Base-by-base conservation (phyloP, 2,329 filamentous ascomycete genomes). In the Fusarium tricinctum region DNA sequence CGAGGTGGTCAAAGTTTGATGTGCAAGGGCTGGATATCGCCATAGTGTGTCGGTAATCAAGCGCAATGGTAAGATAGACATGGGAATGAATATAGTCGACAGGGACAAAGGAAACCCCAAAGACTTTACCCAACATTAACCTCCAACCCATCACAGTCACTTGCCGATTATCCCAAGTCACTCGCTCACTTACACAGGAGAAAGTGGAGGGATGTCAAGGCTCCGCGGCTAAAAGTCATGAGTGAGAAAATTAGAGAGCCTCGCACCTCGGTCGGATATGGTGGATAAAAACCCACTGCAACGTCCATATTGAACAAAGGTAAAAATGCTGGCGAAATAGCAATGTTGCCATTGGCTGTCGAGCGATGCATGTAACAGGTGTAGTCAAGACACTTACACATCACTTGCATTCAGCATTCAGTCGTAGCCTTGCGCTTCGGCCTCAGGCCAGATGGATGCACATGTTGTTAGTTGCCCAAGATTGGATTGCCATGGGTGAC, bases 401-500 rank as follows among this genome's bases (percentile, higher is more conserved):
- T 62, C 28, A 8, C n/a, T 43, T 12, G 22, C 35, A 28, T 26
- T 39, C 33, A 55, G 22, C 35, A 28, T 26, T 39, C 33, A 55
- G 26, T 42, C n/a, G 30, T 47, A 49, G 50, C 58, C 38, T 49
- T 40, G 39, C 20, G 38, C 17, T 40, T 51, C 30, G 42, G 61
- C 57, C 57, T 71, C 50, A 66, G 70, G 59, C 59, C 17, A 38
- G n/a, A 38, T 12, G 9, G n/a, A 38, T 12, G 9, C 35, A 38
- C 8, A 38, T 38, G 17, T 38, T 38, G 35, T 38, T 17, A 38
- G 35, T 49, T 39, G 6, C 39, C 17, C 35, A 38, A 53, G 26
- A 38, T 42, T 65, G 51, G 48, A 73, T 73, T 74, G 72, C 58
- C 69, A 73, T 73, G 66, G 69, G 71, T 58, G 69, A 74, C 66